Percentiles rank a stretch among this genome's conserved stretches.
These are phyloP conservation scores for Conticribra guillardii DNA, from an alignment of 108 stramenopile genomes.

Conservation along the genomic window DNA sequence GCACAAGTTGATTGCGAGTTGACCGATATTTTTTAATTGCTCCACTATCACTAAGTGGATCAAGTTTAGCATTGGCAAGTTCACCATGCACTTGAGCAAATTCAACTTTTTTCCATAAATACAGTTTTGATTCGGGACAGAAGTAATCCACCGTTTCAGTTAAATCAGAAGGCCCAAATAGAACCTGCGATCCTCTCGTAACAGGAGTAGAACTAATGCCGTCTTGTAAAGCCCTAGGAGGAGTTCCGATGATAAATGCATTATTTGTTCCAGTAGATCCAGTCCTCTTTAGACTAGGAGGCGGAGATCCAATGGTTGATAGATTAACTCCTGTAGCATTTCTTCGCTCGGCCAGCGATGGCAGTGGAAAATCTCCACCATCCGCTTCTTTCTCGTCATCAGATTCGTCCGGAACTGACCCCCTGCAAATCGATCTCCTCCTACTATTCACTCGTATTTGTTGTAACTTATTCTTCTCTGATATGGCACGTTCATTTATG, in stretches of 20 bases:
- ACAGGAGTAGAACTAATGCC: neutral
- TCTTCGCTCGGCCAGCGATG: constrained; percentile 12
- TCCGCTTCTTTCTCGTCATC: neutral
- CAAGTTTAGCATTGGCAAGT: constrained; percentile 37
- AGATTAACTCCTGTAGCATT: constrained; percentile 31
- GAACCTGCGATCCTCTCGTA: neutral
- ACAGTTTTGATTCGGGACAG: constrained; percentile 75
- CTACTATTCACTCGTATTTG: constrained; percentile 15
- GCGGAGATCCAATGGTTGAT: constrained; percentile 14
- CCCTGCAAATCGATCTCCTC: constrained; percentile 27
- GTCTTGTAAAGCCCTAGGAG: constrained; percentile 15
- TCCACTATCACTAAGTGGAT: constrained; percentile 80
- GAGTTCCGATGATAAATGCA: constrained; percentile 29
- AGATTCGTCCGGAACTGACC: constrained; percentile 5
- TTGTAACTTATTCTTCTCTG: constrained; percentile 44
- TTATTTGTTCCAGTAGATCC: constrained; percentile 23
- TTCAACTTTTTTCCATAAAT: constrained; percentile 67
- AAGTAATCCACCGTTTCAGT: constrained; percentile 20
- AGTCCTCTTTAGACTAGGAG: constrained; percentile 4
- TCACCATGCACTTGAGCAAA: constrained; percentile 51
- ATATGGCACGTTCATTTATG: constrained; percentile 76
- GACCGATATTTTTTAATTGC: constrained; percentile 70
- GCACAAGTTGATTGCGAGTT: constrained; percentile 63
- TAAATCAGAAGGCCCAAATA: constrained; percentile 9
- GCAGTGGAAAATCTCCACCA: constrained; percentile 5